These are phyloP conservation scores for Petasospora fabianii DNA, from an alignment of 1,139 yeast genomes.

Conservation along the genomic window DNA sequence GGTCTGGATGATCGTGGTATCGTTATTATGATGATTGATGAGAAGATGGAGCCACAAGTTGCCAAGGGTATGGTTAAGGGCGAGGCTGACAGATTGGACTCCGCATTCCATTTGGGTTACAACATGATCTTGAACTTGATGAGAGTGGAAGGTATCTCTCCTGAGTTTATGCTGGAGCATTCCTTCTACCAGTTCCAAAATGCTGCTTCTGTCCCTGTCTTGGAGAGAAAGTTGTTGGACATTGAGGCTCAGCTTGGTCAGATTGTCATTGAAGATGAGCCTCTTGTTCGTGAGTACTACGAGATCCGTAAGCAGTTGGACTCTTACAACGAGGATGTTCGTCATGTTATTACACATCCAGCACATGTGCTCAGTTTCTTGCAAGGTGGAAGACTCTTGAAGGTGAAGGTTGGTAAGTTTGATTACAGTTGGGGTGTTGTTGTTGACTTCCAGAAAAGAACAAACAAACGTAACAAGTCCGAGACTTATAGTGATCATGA, in stretches of 20 bases:
- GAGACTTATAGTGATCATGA: constrained; percentile 71
- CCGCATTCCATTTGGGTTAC: constrained; percentile 95
- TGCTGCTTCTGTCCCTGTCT: constrained; percentile 80
- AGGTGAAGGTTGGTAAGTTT: constrained; percentile 47
- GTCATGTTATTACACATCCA: constrained; percentile 89
- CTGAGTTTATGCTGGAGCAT: constrained; percentile 92
- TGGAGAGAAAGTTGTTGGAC: constrained; percentile 62
- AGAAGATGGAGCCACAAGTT: constrained; percentile 98
- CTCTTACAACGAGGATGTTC: constrained; percentile 69
- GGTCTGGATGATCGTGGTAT: constrained; percentile 99
- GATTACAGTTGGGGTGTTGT: constrained; percentile 97
- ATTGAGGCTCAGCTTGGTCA: constrained; percentile 46
- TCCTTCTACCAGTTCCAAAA: constrained; percentile 96
- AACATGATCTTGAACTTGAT: constrained; percentile 93
- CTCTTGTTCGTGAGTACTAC: constrained; percentile 72
- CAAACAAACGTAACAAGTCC: constrained; percentile 51
- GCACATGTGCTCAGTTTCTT: constrained; percentile 77
- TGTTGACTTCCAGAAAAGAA: constrained; percentile 69
- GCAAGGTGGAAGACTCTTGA: constrained; percentile 84
- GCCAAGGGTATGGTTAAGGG: constrained; percentile 99
- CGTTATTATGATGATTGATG: constrained; percentile 98
- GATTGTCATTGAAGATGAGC: constrained; percentile 69
- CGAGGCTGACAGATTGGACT: constrained; percentile 92
- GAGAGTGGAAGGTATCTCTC: constrained; percentile 97
- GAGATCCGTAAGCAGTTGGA: constrained; percentile 72